phyloP scores from a whole-genome alignment of 2,329 filamentous ascomycete species.

The Fusarium floridanum region DNA sequence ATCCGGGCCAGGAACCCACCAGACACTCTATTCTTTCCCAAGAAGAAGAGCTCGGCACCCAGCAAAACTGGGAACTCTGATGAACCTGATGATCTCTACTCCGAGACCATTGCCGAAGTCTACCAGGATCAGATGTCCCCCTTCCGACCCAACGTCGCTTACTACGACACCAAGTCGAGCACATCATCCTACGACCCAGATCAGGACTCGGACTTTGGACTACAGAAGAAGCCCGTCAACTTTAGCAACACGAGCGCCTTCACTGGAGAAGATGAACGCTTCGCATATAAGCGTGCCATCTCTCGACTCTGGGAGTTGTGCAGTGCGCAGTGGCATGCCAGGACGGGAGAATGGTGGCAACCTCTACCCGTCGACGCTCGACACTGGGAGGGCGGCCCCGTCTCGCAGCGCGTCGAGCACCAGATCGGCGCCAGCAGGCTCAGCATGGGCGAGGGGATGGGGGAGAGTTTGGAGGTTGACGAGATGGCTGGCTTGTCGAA shows the following conservation, averaged over 20 bases:
- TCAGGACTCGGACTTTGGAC: slow-evolving; percentile 68
- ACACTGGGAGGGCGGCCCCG: slow-evolving; percentile 71
- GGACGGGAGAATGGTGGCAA: slow-evolving; percentile 77
- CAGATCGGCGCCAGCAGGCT: slow-evolving; percentile 4
- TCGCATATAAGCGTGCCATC: slow-evolving; percentile 82
- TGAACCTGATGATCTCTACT: slow-evolving; percentile 55
- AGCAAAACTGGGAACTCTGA: slow-evolving; percentile 18
- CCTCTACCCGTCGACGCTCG: slow-evolving; percentile 73
- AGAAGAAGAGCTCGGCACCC: slow-evolving; percentile 52
- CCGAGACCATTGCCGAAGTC: slow-evolving; percentile 70
- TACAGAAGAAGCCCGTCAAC: slow-evolving; percentile 61
- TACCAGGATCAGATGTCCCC: slow-evolving; percentile 83
- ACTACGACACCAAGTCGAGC: slow-evolving; percentile 65
- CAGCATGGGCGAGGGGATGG: slow-evolving; percentile 48
- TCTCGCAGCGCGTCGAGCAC: slow-evolving; percentile 40
- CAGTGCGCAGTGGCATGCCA: slow-evolving; percentile 76
- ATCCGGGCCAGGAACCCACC: slow-evolving; percentile 76
- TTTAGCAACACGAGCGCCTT: slow-evolving; percentile 77
- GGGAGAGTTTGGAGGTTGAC: slow-evolving; percentile 52
- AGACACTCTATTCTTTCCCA: slow-evolving; percentile 84
- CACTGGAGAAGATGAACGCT: slow-evolving; percentile 84
- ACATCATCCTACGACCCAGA: slow-evolving; percentile 67
- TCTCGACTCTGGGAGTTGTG: slow-evolving; percentile 89
- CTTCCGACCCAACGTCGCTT: slow-evolving; percentile 83
- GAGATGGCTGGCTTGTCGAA: slow-evolving; percentile 56